Percentiles rank a stretch among this genome's conserved stretches.
phyloP scores from a whole-genome alignment of 140 eudicot species.

The Bidens hawaiensis region DNA sequence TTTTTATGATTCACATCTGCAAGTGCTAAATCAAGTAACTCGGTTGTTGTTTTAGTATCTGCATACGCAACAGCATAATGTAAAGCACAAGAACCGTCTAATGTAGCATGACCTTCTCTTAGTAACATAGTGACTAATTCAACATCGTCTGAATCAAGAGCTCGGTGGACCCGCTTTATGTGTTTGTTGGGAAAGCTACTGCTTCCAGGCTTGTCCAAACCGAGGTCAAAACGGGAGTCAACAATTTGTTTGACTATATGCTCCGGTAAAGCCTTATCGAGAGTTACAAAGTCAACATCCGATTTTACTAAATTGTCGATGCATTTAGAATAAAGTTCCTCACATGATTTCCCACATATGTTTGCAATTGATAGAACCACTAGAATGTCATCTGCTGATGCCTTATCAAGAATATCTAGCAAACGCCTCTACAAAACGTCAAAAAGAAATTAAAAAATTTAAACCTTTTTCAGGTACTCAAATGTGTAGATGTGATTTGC shows the following conservation, averaged over 20 bases:
- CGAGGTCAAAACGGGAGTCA: slow-evolving; percentile 53
- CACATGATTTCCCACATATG: slow-evolving; percentile 63
- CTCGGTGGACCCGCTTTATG: slow-evolving; percentile 87
- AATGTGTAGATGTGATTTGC: background rate
- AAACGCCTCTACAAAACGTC: slow-evolving; percentile 47
- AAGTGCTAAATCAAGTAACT: slow-evolving; percentile 80
- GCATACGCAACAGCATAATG: slow-evolving; percentile 96
- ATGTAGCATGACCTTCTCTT: slow-evolving; percentile 72
- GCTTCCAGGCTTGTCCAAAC: slow-evolving; percentile 53
- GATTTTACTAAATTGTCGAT: slow-evolving; percentile 64
- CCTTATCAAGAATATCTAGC: slow-evolving; percentile 65
- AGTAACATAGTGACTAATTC: slow-evolving; percentile 86
- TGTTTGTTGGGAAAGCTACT: slow-evolving; percentile 68
- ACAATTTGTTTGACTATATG: slow-evolving; percentile 56
- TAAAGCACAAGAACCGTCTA: slow-evolving; percentile 91
- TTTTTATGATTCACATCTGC: slow-evolving; percentile 83
- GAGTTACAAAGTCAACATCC: slow-evolving; percentile 67
- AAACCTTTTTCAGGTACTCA: background rate
- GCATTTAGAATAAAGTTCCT: slow-evolving; percentile 49
- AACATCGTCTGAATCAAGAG: slow-evolving; percentile 93
- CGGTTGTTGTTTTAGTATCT: slow-evolving; percentile 83
- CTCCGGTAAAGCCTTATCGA: slow-evolving; percentile 78
- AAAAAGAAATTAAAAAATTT: background rate
- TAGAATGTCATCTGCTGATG: slow-evolving; percentile 61
- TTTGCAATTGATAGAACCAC: slow-evolving; percentile 74